Evolutionary conservation across 2,329 filamentous ascomycete genomes (phyloP), one percentile per base, ranked within the genome.

Genomic region (Cercospora sp.): DNA sequence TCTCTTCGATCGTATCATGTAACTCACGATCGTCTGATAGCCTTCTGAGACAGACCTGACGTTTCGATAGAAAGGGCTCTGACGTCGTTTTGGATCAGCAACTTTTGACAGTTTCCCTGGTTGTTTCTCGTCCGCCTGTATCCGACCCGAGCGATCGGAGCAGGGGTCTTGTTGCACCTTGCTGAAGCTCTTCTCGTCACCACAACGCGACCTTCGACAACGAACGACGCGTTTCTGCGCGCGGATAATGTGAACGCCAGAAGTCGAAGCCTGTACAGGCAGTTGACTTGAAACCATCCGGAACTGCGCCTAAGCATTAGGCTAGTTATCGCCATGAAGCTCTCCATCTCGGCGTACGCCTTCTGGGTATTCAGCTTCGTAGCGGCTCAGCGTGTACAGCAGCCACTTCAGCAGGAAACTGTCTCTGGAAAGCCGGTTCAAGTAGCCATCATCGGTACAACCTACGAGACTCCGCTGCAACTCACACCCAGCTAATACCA

Each of bases 381-480:
- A 16, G 33, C 60, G 18, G 63, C 59, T 9, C 51, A 60, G 26
- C 42, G 61, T 31, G 61, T 69, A 30, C 71, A 72, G 61, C 48
- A 64, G 48, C 48, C 61, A 51, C 61, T 72, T n/a, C 68, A 67
- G 51, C 62, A 64, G 31, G 23, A 65, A 5, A 12, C 16, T 59
- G 31, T 60, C 42, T 28, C 60, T 40, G 65, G 28, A 40, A 65
- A 9, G 23, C 33, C 70, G 13, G n/a, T 72, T 13, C 67, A 71
- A 31, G 61, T 73, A n/a, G 71, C 71, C 33, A 73, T 73, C 31
- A 71, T 73, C 31, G 71, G 68, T 68, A 58, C n/a, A 12, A 7
- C 12, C 18, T 28, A 16, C 23, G 3, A 18, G 31, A 45, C 23
- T 2, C 18, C 59, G 16, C 26, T 28, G 0, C 31, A n/a, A 5